Base-by-base conservation (phyloP, 1,139 yeast species). In the Candida frijolesensis region DNA sequence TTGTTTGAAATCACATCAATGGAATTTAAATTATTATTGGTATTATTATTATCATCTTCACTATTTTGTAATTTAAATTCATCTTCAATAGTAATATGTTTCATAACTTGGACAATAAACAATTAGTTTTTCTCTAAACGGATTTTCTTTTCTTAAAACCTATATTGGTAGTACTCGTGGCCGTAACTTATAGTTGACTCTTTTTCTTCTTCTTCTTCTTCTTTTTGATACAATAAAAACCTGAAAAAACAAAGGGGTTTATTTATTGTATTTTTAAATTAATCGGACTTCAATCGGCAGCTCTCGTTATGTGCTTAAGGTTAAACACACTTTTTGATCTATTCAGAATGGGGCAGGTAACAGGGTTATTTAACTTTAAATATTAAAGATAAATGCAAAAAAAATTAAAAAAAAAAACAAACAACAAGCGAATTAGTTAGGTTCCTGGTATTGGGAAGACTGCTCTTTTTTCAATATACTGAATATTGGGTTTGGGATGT, bases 41-140 rank as follows among this genome's bases (percentile, higher is more conserved):
- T 43, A 9, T 43, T 22, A 33, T 14, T 22, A n/a, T 44, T 14
- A 3, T 44, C 33, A 34, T 35, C 32, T 19, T 40, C 30, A 22
- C 27, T 29, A 15, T 15, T 43, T 34, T 34, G 40, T 43, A 44
- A 44, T 44, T 44, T 44, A 44, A 44, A 35, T 27, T 44, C 46
- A 44, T 35, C 32, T 37, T 44, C 46, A 49, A 54, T 50, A 50
- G 57, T 48, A 53, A 54, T 59, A 51, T 63, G 54, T 53, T 71
- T 65, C 73, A 69, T 68, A 56, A 48, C 66, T 61, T 54, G 52
- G 53, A 14, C 25, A 44, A 34, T 22, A n/a, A 22, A 16, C 12
- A n/a, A 39, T 9, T 15, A 19, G 9, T 15, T 11, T 5, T 38
- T 8, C 9, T 38, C n/a, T 18, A 15, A 15, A 18, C 4, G n/a